A percentile compares a stretch with the other conserved stretches of the same genome.
Conservation (phyloP, 768 basidiomycete genomes). For the Mycena amicta region DNA sequence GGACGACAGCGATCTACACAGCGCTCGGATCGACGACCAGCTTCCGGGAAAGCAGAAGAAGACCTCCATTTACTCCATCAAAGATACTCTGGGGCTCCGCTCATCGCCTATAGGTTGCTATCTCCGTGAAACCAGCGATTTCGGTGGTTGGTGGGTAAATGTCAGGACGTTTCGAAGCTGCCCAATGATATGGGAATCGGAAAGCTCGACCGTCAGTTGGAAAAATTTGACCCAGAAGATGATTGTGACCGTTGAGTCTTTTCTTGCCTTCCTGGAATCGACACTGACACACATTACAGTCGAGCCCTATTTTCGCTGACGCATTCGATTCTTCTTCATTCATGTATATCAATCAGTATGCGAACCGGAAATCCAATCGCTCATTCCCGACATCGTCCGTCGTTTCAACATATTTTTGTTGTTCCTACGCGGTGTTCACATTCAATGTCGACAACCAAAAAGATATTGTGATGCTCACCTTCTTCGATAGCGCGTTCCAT, state of each 20-base stretch:
- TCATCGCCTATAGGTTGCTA: constrained; percentile 23
- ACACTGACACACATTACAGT: constrained; percentile 8
- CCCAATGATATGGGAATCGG: constrained; percentile 25
- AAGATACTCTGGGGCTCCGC: neutral
- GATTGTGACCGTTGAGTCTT: constrained; percentile 25
- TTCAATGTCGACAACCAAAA: neutral
- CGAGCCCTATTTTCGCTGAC: constrained; percentile 19
- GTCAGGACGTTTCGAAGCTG: constrained; percentile 7
- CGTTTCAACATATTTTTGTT: constrained; percentile 58
- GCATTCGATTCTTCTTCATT: no score
- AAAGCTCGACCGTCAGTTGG: constrained; percentile 25
- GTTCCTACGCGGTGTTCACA: constrained; percentile 40
- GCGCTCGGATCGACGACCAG: constrained; percentile 2
- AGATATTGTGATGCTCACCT: neutral
- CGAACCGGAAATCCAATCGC: constrained; percentile 64
- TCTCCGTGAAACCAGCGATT: constrained; percentile 18
- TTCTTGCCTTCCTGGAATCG: neutral
- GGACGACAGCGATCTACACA: neutral
- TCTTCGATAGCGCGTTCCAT: neutral
- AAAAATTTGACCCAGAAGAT: constrained; percentile 29
- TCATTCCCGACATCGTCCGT: constrained; percentile 66
- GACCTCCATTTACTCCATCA: neutral
- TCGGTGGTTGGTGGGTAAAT: constrained; percentile 28
- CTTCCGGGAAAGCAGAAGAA: neutral
- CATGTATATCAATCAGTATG: no score